phyloP scores from a whole-genome alignment of 768 basidiomycete species.

The Auricularia sp. region DNA sequence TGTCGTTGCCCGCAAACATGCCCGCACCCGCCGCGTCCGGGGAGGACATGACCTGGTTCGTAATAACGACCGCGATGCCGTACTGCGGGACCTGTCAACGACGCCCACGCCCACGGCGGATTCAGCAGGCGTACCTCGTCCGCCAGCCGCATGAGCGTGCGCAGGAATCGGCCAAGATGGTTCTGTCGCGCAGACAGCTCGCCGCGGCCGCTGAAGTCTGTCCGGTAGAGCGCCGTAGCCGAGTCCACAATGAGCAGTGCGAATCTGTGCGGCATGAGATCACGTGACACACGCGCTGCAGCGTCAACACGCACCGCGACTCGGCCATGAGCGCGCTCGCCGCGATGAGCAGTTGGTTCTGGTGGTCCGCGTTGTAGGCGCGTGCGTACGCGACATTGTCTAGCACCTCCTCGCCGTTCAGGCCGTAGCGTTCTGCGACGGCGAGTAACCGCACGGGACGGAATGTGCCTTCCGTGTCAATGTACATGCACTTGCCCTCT shows the following conservation, averaged over 20 bases:
- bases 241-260: conserved; percentile 95
- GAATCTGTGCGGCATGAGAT: conserved; percentile 46
- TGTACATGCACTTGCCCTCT: conserved; percentile 97
- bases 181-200: conserved; percentile 92
- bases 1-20: conserved; percentile 80
- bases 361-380: conserved; percentile 98
- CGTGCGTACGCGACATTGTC: conserved; percentile 98
- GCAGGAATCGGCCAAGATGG: conserved; percentile 90
- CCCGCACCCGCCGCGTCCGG: conserved; percentile 81
- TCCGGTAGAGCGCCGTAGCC: conserved; percentile 88
- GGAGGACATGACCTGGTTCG: conserved; percentile 99
- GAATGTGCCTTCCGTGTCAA: conserved; percentile 98
- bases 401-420: conserved; percentile 94
- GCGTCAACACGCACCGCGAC: conserved; percentile 52
- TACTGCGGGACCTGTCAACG: conserved; percentile 43
- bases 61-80: conserved; percentile 93
- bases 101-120: not conserved
- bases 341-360: conserved; percentile 75
- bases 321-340: conserved; percentile 99
- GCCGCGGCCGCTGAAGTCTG: conserved; percentile 91
- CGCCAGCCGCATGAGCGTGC: conserved; percentile 85
- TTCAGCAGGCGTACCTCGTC: conserved; percentile 62
- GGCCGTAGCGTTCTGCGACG: conserved; percentile 90
- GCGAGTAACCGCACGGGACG: conserved; percentile 91
- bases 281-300: not conserved